Base-by-base conservation (phyloP, 768 basidiomycete species). In the Termitomyces sp. region DNA sequence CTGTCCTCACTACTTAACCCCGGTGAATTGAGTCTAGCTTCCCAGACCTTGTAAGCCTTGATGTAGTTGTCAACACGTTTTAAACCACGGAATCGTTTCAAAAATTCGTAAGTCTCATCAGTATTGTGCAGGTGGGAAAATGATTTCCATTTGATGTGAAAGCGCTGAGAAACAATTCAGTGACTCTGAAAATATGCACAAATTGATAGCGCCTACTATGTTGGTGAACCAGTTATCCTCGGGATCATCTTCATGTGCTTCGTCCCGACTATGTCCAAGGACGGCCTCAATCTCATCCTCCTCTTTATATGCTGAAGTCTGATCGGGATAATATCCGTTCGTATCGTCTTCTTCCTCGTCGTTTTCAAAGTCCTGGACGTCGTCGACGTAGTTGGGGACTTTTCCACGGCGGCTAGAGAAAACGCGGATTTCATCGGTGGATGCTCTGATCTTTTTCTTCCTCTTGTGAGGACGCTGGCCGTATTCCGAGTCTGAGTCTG, bases 51-150 rank as follows among this genome's bases (percentile, higher is more conserved):
- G 75, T 89, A 91, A 34, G 84, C 82, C 69, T 95, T 96, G 82
- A 99, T 97, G 73, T 98, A 99, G 73, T 99, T 98, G 75, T 98
- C 97, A 61, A 99, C 92, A 51, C 94, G 91, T 72, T 98, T 98
- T 64, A 97, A 79, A 27, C 97, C 97, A 69, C 87, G 91, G 82
- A 90, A 98, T 26, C 90, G 85, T 72, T 96, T 98, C 58, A 98
- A 77, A 72, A 96, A 98, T 68, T 94, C 88, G 76, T 98, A 97
- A 16, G 88, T 88, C 73, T 99, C 97, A 69, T 98, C 96, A n/a
- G 97, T 99, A 68, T 99, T 98, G 77, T 98, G 97, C 16, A 98
- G 80, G 70, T 98, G 96, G 10, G 94, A 97, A 72, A 94, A 98
- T 64, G 86, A 87, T 73, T 98, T 98, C 97, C 97, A 99, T 73